Percentiles rank a stretch among this genome's conserved stretches.
Conservation (phyloP, 2,329 filamentous ascomycete species). For the Parastagonospora avenae region DNA sequence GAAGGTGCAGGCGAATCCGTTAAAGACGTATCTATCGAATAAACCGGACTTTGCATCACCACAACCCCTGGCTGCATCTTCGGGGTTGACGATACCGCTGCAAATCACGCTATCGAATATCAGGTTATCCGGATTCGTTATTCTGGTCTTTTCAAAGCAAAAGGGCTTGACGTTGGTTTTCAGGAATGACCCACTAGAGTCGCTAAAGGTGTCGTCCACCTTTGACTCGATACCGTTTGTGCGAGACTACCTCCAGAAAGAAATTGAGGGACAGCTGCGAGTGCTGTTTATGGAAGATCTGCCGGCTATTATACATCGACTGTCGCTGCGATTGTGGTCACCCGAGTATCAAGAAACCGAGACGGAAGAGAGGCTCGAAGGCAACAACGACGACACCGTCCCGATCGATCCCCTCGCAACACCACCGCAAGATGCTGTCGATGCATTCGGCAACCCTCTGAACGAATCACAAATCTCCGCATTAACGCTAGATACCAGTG, state of each 20-base stretch:
- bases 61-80: constrained; percentile 86
- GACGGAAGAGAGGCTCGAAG: constrained; percentile 57
- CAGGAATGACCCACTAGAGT: constrained; percentile 96
- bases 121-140: constrained; percentile 94
- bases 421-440: constrained; percentile 80
- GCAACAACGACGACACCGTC: constrained; percentile 59
- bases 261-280: constrained; percentile 90
- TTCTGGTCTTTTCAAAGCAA: constrained; percentile 95
- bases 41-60: constrained; percentile 93
- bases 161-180: constrained; percentile 97
- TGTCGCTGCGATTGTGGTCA: constrained; percentile 88
- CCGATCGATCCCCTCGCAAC: constrained; percentile 81
- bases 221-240: constrained; percentile 99
- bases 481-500: constrained; percentile 76
- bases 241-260: constrained; percentile 92
- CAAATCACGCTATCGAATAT: constrained; percentile 97
- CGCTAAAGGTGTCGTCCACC: constrained; percentile 96
- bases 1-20: constrained; percentile 93
- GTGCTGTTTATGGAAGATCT: constrained; percentile 98
- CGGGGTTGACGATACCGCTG: constrained; percentile 93
- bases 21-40: constrained; percentile 93
- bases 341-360: constrained; percentile 79
- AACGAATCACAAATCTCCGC: constrained; percentile 77
- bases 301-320: constrained; percentile 90
- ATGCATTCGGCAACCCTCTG: constrained; percentile 76